These are phyloP conservation scores for Mycena rebaudengoi DNA, from an alignment of 768 basidiomycete genomes.

Conservation along the genomic window DNA sequence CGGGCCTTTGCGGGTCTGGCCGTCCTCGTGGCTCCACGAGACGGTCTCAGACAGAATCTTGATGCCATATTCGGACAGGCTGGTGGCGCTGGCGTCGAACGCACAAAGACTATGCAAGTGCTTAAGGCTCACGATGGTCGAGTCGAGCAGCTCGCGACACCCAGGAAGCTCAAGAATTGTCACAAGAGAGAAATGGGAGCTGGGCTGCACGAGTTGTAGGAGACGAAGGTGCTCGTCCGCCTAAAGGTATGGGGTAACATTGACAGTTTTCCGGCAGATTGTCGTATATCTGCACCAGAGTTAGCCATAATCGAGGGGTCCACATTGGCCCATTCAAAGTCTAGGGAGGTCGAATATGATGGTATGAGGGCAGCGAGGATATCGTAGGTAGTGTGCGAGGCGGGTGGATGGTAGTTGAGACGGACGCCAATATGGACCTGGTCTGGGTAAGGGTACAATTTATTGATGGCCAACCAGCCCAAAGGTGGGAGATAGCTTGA, in stretches of 20 bases:
- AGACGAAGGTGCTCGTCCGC: conserved; percentile 61
- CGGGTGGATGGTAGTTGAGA: conserved; percentile 45
- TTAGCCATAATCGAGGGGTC: conserved; percentile 72
- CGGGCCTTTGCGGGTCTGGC: conserved; percentile 51
- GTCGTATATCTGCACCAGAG: conserved; percentile 67
- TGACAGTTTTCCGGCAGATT: conserved; percentile 54
- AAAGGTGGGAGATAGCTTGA: conserved; percentile 59
- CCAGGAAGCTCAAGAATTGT: conserved; percentile 68
- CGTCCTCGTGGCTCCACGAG: conserved; percentile 41
- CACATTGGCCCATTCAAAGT: conserved; percentile 36
- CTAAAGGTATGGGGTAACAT: conserved; percentile 58
- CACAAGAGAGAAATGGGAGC: conserved; percentile 67
- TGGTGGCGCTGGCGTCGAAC: conserved; percentile 68
- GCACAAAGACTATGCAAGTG: conserved; percentile 64
- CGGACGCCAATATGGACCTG: conserved; percentile 28
- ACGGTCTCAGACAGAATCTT: conserved; percentile 60
- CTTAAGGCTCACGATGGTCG: conserved; percentile 58
- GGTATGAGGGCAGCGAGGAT: conserved; percentile 54
- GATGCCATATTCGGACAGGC: conserved; percentile 61
- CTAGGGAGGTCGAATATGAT: conserved; percentile 19
- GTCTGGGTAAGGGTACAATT: conserved; percentile 26
- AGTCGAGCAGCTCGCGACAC: conserved; percentile 66
- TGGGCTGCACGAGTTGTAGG: conserved; percentile 64
- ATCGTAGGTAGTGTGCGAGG: conserved; percentile 32
- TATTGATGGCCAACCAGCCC: conserved; percentile 55